Percentiles rank a stretch among this genome's conserved stretches.
Conservation (phyloP, 192 early-diverging fungal species). For the Neocallimastix lanati region DNA sequence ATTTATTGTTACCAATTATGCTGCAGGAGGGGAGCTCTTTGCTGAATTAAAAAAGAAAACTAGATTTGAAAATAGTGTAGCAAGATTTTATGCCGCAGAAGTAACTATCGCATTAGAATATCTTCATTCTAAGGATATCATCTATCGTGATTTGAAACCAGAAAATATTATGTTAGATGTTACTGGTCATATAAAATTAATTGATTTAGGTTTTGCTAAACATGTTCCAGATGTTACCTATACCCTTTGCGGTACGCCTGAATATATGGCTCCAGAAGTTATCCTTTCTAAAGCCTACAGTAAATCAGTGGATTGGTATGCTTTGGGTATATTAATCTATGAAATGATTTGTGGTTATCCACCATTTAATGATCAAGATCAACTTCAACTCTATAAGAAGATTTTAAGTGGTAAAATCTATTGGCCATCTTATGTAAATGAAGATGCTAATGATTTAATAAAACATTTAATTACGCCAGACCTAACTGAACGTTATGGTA, state of each 20-base stretch:
- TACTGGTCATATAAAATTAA: slow-evolving; percentile 66
- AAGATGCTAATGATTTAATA: slow-evolving; percentile 51
- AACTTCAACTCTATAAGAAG: slow-evolving; percentile 49
- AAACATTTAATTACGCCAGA: slow-evolving; percentile 50
- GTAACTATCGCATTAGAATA: slow-evolving; percentile 61
- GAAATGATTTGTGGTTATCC: slow-evolving; percentile 52
- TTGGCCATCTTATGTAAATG: slow-evolving; percentile 56
- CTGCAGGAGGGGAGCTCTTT: slow-evolving; percentile 36
- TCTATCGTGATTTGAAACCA: slow-evolving; percentile 69
- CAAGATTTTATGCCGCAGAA: slow-evolving; percentile 57
- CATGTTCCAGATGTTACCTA: slow-evolving; percentile 64
- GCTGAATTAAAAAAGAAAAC: slow-evolving; percentile 6
- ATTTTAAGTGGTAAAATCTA: slow-evolving; percentile 48
- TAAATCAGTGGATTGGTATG: slow-evolving; percentile 50
- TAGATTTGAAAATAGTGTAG: slow-evolving; percentile 49
- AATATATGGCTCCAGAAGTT: slow-evolving; percentile 51
- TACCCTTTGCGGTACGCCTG: slow-evolving; percentile 74
- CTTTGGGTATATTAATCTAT: slow-evolving; percentile 42
- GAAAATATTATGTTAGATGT: slow-evolving; percentile 58
- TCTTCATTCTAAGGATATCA: slow-evolving; percentile 51
- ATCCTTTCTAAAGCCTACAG: slow-evolving; percentile 52
- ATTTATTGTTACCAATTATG: slow-evolving; percentile 37
- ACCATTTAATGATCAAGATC: slow-evolving; percentile 44
- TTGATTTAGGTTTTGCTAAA: slow-evolving; percentile 75
- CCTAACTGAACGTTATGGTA: slow-evolving; percentile 59